These are phyloP conservation scores for Arthrobotrys pseudoclavata DNA, from an alignment of 2,329 filamentous ascomycete genomes.

Conservation along the genomic window DNA sequence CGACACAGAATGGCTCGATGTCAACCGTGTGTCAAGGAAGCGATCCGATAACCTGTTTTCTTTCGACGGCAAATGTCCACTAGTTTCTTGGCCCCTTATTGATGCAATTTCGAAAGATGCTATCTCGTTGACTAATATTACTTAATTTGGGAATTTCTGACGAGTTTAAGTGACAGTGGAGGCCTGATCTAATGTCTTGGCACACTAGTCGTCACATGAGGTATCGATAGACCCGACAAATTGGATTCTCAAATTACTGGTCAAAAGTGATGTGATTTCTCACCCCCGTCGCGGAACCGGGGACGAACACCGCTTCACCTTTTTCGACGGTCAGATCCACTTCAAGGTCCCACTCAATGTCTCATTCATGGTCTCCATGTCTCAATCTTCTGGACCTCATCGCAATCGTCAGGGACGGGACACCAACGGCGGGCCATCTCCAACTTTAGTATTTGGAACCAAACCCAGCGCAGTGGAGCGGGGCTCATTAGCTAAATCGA, in stretches of 20 bases:
- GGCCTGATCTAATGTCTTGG: slow-evolving; percentile 26
- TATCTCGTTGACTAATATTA: slow-evolving; percentile 45
- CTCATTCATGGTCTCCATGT: slow-evolving; percentile 46
- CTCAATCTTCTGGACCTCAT: slow-evolving; percentile 40
- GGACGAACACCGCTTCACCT: slow-evolving; percentile 30
- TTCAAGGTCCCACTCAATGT: slow-evolving; percentile 35
- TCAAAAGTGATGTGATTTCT: slow-evolving; percentile 50
- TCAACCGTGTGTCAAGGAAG: slow-evolving; percentile 52
- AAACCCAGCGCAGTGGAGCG: slow-evolving; percentile 31
- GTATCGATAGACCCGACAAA: slow-evolving; percentile 36
- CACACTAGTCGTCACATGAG: slow-evolving; percentile 16
- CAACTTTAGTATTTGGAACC: slow-evolving; percentile 10
- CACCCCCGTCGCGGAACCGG: slow-evolving; percentile 48
- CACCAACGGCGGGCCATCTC: slow-evolving; percentile 21
- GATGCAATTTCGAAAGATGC: slow-evolving; percentile 12
- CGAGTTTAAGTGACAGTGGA: slow-evolving; percentile 9
- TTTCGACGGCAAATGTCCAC: slow-evolving; percentile 31
- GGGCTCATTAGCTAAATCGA: slow-evolving; percentile 43
- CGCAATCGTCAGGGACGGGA: slow-evolving; percentile 27
- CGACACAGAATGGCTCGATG: slow-evolving; percentile 4
- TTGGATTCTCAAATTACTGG: slow-evolving; percentile 51
- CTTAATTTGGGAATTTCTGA: slow-evolving; percentile 46
- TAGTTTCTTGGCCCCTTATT: slow-evolving; percentile 31
- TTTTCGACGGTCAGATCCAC: slow-evolving; percentile 24
- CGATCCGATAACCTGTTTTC: slow-evolving; percentile 58